Base-by-base conservation (phyloP, 2,329 filamentous ascomycete species). In the Nigrospora oryzae region DNA sequence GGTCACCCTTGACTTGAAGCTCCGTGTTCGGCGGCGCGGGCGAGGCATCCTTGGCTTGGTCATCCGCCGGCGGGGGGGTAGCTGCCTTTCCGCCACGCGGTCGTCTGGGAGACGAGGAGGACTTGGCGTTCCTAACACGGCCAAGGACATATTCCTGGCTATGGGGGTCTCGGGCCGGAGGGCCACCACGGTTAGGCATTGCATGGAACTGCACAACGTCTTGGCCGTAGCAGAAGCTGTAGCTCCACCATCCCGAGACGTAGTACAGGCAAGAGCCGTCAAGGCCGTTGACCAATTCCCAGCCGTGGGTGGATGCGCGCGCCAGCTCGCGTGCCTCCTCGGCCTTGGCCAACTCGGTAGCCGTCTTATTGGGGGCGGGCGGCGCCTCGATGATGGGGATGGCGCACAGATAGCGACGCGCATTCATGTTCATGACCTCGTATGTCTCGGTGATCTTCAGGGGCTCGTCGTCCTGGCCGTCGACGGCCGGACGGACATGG, bases 131-230 rank as follows among this genome's bases (percentile, higher is more conserved):
- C 15, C 54, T 47, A 11, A 80, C 83, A 43, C 73, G 75, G 0
- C 90, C 90, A 14, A 96, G 72, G 5, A 89, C 71, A 56, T 86
- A 96, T 39, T 88, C 85, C 41, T 83, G 78, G 4, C 85, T 86
- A 11, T 75, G 75, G 0, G 83, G 82, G 55, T 96, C 90, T 55
- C 87, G 83, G 38, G 83, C 74, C 0, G 90, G 90, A 19, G 87
- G 84, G 11, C 85, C 78, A 3, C 83, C 82, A 48, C 82, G 66
- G 2, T 81, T 80, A 1, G 88, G 78, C 47, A 91, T 68, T 38
- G 89, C 88, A 62, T 96, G 90, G 65, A 94, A 96, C 64, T 96
- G 90, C 57, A 87, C 85, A 49, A 96, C 83, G 51, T 91, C 81
- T 49, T 83, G 77, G 59, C 87, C 87, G 67, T 95, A 93, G 71